These are phyloP conservation scores for Penicillium ochrochloron DNA, from an alignment of 495 filamentous ascomycete species.

Conservation along the genomic window DNA sequence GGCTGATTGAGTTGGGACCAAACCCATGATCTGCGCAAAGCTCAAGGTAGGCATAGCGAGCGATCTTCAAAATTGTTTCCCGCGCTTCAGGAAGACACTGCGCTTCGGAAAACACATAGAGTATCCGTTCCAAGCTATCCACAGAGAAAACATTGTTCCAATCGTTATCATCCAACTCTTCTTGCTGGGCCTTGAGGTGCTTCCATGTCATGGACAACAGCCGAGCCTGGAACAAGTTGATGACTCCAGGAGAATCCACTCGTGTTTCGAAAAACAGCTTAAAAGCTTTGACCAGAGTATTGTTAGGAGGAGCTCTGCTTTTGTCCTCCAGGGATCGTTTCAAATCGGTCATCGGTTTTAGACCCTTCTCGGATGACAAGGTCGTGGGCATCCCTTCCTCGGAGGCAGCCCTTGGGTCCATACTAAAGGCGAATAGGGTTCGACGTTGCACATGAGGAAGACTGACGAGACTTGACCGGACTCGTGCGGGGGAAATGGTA, in stretches of 20 bases:
- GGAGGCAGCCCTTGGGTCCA: constrained; percentile 19
- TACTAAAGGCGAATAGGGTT: constrained; percentile 43
- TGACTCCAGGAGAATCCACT: constrained; percentile 43
- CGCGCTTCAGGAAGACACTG: constrained; percentile 43
- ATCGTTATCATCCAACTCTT: constrained; percentile 41
- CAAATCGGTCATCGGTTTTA: constrained; percentile 51
- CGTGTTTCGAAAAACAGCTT: constrained; percentile 65
- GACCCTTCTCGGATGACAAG: constrained; percentile 45
- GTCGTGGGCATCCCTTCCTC: constrained; percentile 32
- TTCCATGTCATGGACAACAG: constrained; percentile 60
- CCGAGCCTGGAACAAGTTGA: constrained; percentile 70
- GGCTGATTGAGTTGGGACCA: constrained; percentile 39
- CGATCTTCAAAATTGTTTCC: constrained; percentile 51
- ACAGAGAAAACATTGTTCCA: constrained; percentile 50
- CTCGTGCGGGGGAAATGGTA: constrained; percentile 35
- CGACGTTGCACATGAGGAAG: constrained; percentile 36
- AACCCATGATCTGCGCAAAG: constrained; percentile 48
- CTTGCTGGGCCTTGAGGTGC: constrained; percentile 54
- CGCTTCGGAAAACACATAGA: constrained; percentile 45
- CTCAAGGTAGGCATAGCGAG: constrained; percentile 60
- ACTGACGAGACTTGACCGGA: constrained; percentile 23
- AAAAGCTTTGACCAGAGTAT: constrained; percentile 67
- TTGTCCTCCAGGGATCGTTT: constrained; percentile 39
- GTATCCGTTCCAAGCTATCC: constrained; percentile 54
- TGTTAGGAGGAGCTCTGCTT: constrained; percentile 58